These are phyloP conservation scores for Penicillium psychrosexuale DNA, from an alignment of 2,329 filamentous ascomycete species.

Conservation along the genomic window DNA sequence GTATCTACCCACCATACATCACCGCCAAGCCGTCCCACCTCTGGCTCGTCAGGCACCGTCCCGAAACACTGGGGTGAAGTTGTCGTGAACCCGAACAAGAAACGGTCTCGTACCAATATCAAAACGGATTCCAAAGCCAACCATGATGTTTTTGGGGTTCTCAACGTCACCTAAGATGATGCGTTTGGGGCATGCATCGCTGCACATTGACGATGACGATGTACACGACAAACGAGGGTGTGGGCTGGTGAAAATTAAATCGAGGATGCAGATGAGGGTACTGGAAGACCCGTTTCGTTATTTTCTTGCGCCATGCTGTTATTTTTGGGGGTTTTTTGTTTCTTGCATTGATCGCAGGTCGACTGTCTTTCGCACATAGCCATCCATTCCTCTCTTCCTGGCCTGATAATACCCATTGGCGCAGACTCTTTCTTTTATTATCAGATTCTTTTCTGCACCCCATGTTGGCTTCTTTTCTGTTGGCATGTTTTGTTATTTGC, in stretches of 20 bases:
- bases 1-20: slow-evolving; percentile 13
- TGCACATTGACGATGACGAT: slow-evolving; percentile 15
- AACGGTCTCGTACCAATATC: slow-evolving; percentile 28
- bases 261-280: slow-evolving; percentile 1
- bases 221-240: slow-evolving; percentile 9
- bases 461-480: neutral
- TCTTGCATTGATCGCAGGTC: slow-evolving; percentile 30
- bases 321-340: slow-evolving; percentile 6
- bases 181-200: slow-evolving; percentile 8
- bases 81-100: slow-evolving; percentile 41
- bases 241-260: neutral
- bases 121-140: slow-evolving; percentile 20
- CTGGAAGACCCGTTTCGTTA: slow-evolving; percentile 7
- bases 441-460: neutral
- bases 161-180: slow-evolving; percentile 31
- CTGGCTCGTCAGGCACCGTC: slow-evolving; percentile 23
- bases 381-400: slow-evolving; percentile 15
- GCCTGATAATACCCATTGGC: slow-evolving; percentile 24
- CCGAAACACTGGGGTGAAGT: slow-evolving; percentile 47
- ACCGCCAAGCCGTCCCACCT: slow-evolving; percentile 14
- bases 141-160: slow-evolving; percentile 41
- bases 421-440: slow-evolving; percentile 13
- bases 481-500: neutral
- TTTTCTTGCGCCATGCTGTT: slow-evolving; percentile 2
- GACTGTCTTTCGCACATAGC: slow-evolving; percentile 24